Evolutionary conservation across 306 rosid species (phyloP).

Genomic region (Cyclanthera cordifolia): DNA sequence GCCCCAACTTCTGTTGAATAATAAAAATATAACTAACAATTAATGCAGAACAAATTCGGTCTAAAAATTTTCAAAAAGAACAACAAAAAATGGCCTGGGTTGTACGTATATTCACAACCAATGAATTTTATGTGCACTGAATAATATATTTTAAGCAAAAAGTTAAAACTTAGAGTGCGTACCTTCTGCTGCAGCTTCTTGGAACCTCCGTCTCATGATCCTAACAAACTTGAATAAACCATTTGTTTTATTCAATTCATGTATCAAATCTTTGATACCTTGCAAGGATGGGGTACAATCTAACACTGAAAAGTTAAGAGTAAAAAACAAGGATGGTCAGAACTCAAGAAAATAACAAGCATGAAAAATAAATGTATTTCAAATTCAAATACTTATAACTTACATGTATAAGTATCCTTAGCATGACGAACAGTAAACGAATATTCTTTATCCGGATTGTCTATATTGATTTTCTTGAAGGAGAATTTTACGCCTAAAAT

Average conservation of each 20-base stretch:
- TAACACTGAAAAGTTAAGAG: slow-evolving; percentile 37
- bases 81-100: not conserved
- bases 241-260: slow-evolving; percentile 65
- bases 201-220: slow-evolving; percentile 68
- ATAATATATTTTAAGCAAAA: slow-evolving; percentile 8
- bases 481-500: slow-evolving; percentile 62
- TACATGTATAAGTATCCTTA: slow-evolving; percentile 52
- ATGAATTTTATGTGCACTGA: not conserved
- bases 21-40: slow-evolving; percentile 4
- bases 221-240: slow-evolving; percentile 72
- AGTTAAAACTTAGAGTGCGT: not conserved
- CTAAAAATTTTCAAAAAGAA: not conserved
- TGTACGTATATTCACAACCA: not conserved
- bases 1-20: slow-evolving; percentile 33
- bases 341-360: not conserved
- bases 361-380: slow-evolving; percentile 9
- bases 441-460: slow-evolving; percentile 48
- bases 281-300: slow-evolving; percentile 55
- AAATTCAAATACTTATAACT: slow-evolving; percentile 23
- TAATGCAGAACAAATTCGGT: not conserved
- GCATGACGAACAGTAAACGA: slow-evolving; percentile 55
- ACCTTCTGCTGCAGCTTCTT: slow-evolving; percentile 58
- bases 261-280: slow-evolving; percentile 44
- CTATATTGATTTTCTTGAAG: slow-evolving; percentile 47
- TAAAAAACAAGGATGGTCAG: slow-evolving; percentile 1